These are phyloP conservation scores for Solanum aculeatissimum DNA, from an alignment of 305 asterid species.

Conservation along the genomic window DNA sequence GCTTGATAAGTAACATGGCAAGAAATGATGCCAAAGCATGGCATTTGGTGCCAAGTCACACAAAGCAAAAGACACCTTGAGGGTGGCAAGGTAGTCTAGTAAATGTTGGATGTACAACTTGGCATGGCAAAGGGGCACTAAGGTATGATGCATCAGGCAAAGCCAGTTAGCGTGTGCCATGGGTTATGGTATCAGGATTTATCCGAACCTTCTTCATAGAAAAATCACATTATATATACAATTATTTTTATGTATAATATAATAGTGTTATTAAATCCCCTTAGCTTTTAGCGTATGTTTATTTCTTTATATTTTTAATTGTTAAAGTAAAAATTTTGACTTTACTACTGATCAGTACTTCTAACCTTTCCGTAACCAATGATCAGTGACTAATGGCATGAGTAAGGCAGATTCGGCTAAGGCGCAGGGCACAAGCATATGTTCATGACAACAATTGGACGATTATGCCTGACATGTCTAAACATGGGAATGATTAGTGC, in stretches of 20 bases:
- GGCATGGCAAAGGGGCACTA: background rate
- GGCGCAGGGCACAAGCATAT: background rate
- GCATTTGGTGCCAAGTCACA: background rate
- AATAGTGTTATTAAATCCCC: too few relatives aligned
- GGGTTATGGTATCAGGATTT: too few relatives aligned
- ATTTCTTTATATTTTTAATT: background rate
- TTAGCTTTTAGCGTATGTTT: too few relatives aligned
- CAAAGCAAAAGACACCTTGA: background rate
- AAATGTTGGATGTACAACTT: background rate
- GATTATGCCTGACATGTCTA: background rate
- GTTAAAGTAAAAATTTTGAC: background rate
- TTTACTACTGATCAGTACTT: background rate
- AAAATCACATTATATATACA: too few relatives aligned
- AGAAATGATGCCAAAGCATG: background rate
- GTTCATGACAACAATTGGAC: background rate
- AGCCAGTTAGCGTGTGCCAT: background rate
- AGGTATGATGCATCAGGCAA: background rate
- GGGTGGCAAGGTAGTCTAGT: background rate
- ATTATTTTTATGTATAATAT: too few relatives aligned
- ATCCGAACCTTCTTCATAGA: background rate
- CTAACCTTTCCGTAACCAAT: too few relatives aligned
- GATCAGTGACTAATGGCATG: background rate
- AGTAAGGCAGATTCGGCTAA: background rate
- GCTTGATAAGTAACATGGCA: background rate
- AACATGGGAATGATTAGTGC: background rate